A percentile compares a stretch with the other conserved stretches of the same genome.
Conservation (phyloP, 2,329 filamentous ascomycete genomes). For the Aspergillus sp. region DNA sequence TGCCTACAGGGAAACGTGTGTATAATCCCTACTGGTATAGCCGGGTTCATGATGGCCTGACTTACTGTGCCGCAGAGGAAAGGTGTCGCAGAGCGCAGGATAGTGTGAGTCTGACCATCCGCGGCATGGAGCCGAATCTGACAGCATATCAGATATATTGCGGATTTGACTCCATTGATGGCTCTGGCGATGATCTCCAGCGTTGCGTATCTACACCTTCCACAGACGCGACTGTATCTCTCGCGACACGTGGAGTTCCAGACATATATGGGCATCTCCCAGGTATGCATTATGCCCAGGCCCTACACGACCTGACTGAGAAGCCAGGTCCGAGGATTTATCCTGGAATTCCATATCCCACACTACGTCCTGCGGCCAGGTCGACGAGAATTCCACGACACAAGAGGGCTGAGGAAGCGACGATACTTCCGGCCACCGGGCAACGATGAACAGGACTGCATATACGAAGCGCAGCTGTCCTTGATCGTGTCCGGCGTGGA, state of each 20-base stretch:
- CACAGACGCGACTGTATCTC: conserved; percentile 4
- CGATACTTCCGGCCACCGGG: conserved; percentile 1
- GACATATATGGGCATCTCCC: conserved; percentile 1
- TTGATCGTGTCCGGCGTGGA: conserved; percentile 4
- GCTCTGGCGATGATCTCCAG: conserved; percentile 4
- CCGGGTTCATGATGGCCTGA: too few species aligned
- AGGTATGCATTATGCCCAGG: conserved; percentile 1
- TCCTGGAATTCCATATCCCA: conserved; percentile 1
- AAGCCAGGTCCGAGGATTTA: conserved; percentile 1
- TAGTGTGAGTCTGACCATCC: conserved; percentile 1
- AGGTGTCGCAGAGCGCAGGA: conserved; percentile 3
- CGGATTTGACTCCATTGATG: conserved; percentile 6
- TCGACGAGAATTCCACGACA: conserved; percentile 1
- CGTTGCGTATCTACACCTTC: conserved; percentile 5
- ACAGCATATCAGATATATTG: conserved; percentile 3
- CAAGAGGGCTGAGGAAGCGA: conserved; percentile 2
- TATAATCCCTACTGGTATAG: too few species aligned
- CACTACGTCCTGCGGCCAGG: conserved; percentile 1
- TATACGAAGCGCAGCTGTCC: conserved; percentile 6
- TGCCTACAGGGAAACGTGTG: conserved; percentile 1
- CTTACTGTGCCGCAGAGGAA: conserved; percentile 2
- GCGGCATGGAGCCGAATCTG: background rate
- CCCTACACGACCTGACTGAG: background rate
- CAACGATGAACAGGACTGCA: conserved; percentile 1
- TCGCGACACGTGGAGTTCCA: conserved; percentile 3